These are phyloP conservation scores for Leccinum pachyderme DNA, from an alignment of 1,284 basidiomycete species.

Conservation along the genomic window DNA sequence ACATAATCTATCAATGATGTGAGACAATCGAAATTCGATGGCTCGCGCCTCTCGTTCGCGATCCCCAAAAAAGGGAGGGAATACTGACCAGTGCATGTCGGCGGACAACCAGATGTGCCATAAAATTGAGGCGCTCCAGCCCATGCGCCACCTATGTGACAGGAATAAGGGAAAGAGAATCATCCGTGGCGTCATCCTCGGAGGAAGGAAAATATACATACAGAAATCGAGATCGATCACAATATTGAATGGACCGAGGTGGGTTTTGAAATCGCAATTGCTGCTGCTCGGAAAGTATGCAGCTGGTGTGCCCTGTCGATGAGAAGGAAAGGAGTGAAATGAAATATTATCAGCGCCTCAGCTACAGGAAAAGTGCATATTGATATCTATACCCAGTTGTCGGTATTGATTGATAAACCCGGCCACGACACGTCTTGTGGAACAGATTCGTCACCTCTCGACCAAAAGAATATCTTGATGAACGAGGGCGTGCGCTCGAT, in stretches of 20 bases:
- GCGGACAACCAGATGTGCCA: constrained; percentile 33
- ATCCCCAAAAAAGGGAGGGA: background rate
- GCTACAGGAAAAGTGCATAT: background rate
- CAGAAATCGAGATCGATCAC: constrained; percentile 26
- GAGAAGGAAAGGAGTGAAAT: background rate
- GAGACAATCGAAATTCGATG: background rate
- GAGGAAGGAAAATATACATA: constrained; percentile 4
- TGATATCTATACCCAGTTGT: constrained; percentile 19
- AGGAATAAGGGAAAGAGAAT: background rate
- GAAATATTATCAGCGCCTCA: background rate
- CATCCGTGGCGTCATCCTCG: too few relatives aligned
- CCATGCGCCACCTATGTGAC: constrained; percentile 40
- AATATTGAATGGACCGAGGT: constrained; percentile 23
- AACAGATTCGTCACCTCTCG: constrained; percentile 8
- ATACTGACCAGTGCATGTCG: constrained; percentile 33
- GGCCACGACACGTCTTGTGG: constrained; percentile 21
- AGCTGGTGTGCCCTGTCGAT: constrained; percentile 15
- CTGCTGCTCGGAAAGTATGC: constrained; percentile 24
- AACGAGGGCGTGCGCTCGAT: constrained; percentile 26
- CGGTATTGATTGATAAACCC: constrained; percentile 20
- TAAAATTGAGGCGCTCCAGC: constrained; percentile 30
- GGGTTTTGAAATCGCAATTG: constrained; percentile 19
- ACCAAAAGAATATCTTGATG: constrained; percentile 29
- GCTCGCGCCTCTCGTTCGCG: background rate
- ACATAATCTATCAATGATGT: constrained; percentile 7